phyloP scores from a whole-genome alignment of 148 eudicot species.

The Cornus suecica region DNA sequence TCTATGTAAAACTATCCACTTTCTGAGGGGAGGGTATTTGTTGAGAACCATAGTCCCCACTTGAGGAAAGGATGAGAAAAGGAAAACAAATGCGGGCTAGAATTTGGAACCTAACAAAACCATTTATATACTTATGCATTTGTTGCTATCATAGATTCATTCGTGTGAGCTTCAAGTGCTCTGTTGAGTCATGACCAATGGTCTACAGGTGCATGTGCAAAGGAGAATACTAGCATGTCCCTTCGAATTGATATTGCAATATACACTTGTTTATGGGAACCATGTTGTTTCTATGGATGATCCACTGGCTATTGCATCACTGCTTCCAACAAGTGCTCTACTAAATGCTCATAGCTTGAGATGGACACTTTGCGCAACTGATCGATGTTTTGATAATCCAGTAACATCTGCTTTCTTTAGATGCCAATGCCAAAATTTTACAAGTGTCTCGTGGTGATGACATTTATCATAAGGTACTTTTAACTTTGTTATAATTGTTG shows the following conservation, averaged over 20 bases:
- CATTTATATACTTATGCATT: too few relatives aligned
- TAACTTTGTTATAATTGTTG: neutral
- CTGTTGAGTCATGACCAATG: slow-evolving; percentile 74
- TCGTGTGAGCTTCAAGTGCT: slow-evolving; percentile 79
- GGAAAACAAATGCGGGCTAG: too few relatives aligned
- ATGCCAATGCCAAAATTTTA: slow-evolving; percentile 74
- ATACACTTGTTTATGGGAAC: too few relatives aligned
- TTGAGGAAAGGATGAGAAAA: too few relatives aligned
- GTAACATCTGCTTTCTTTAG: slow-evolving; percentile 86
- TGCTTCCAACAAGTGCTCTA: slow-evolving; percentile 68
- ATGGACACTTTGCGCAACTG: slow-evolving; percentile 95
- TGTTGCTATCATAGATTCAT: too few relatives aligned
- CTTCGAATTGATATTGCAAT: slow-evolving; percentile 40
- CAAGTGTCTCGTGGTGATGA: slow-evolving; percentile 95
- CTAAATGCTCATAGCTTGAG: slow-evolving; percentile 77
- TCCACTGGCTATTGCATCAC: slow-evolving; percentile 78
- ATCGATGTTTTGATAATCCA: slow-evolving; percentile 81
- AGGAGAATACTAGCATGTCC: slow-evolving; percentile 75
- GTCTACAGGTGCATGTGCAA: slow-evolving; percentile 77
- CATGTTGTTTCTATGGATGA: slow-evolving; percentile 96
- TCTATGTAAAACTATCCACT: too few relatives aligned
- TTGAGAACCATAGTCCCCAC: too few relatives aligned
- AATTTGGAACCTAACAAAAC: too few relatives aligned
- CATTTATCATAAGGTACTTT: slow-evolving; percentile 80
- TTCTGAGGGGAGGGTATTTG: too few relatives aligned